phyloP scores from a whole-genome alignment of 352 stramenopile species.

The Phytophthora agathidicida region DNA sequence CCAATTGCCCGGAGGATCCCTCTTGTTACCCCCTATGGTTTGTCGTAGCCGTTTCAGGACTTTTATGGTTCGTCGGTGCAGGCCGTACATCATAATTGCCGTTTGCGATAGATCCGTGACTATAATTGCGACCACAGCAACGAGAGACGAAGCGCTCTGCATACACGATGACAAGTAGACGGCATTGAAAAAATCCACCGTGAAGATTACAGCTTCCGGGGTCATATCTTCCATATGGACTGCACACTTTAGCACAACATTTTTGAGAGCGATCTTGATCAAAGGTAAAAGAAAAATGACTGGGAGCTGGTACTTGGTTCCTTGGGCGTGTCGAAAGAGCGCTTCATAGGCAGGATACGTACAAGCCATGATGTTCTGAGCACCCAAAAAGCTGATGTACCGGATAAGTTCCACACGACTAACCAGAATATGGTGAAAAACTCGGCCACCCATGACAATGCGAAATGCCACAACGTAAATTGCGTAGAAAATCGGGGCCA shows the following conservation, averaged over 20 bases:
- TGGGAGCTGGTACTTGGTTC: slow-evolving; percentile 3
- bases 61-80: slow-evolving; percentile 10
- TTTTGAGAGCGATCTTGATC: slow-evolving; percentile 30
- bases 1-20: background rate
- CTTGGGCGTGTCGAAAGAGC: background rate
- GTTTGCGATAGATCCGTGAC: slow-evolving; percentile 14
- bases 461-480: slow-evolving; percentile 1
- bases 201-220: slow-evolving; percentile 27
- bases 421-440: slow-evolving; percentile 1
- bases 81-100: slow-evolving; percentile 11
- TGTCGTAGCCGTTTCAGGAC: background rate
- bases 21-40: background rate
- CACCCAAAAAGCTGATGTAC: slow-evolving; percentile 13
- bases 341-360: slow-evolving; percentile 22
- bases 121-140: slow-evolving; percentile 7
- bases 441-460: background rate
- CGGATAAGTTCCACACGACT: slow-evolving; percentile 9
- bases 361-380: slow-evolving; percentile 7
- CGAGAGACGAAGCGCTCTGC: slow-evolving; percentile 19
- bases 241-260: slow-evolving; percentile 2
- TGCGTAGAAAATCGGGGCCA: slow-evolving; percentile 3
- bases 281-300: slow-evolving; percentile 26
- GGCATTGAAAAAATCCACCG: slow-evolving; percentile 27
- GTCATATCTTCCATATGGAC: slow-evolving; percentile 21
- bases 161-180: slow-evolving; percentile 26